These are phyloP conservation scores for Neofusicoccum kwambonambiense DNA, from an alignment of 2,329 filamentous ascomycete genomes.

Conservation along the genomic window DNA sequence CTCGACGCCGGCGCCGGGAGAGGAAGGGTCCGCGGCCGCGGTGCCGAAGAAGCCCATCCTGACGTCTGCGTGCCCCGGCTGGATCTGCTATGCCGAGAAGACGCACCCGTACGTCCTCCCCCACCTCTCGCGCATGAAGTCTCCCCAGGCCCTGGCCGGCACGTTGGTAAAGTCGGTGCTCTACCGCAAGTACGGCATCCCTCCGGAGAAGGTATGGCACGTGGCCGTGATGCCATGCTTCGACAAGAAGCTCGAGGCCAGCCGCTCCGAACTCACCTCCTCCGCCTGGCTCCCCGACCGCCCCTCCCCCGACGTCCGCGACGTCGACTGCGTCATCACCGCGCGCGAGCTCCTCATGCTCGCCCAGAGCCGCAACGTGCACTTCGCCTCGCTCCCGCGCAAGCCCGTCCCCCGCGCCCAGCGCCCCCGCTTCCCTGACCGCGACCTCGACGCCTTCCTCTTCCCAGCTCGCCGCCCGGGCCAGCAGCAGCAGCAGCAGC, in stretches of 20 bases:
- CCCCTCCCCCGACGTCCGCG: slow-evolving; percentile 55
- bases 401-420: slow-evolving; percentile 50
- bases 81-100: slow-evolving; percentile 99
- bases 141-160: slow-evolving; percentile 86
- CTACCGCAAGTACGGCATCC: slow-evolving; percentile 67
- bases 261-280: slow-evolving; percentile 86
- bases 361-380: slow-evolving; percentile 73
- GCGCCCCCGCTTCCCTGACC: slow-evolving; percentile 68
- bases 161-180: slow-evolving; percentile 86
- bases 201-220: slow-evolving; percentile 85
- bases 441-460: slow-evolving; percentile 68
- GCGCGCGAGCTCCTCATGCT: slow-evolving; percentile 92
- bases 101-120: slow-evolving; percentile 92
- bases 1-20: slow-evolving; percentile 24
- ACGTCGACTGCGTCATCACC: slow-evolving; percentile 98
- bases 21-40: slow-evolving; percentile 41
- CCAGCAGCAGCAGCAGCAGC: slow-evolving; percentile 25
- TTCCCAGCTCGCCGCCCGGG: slow-evolving; percentile 54
- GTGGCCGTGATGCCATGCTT: slow-evolving; percentile 97
- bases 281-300: slow-evolving; percentile 59
- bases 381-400: slow-evolving; percentile 71
- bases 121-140: slow-evolving; percentile 88
- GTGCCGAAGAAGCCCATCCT: slow-evolving; percentile 65
- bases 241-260: slow-evolving; percentile 97
- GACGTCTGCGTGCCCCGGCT: slow-evolving; percentile 89